Conservation (phyloP, 495 filamentous ascomycete species). For the Articulospora tetracladia region DNA sequence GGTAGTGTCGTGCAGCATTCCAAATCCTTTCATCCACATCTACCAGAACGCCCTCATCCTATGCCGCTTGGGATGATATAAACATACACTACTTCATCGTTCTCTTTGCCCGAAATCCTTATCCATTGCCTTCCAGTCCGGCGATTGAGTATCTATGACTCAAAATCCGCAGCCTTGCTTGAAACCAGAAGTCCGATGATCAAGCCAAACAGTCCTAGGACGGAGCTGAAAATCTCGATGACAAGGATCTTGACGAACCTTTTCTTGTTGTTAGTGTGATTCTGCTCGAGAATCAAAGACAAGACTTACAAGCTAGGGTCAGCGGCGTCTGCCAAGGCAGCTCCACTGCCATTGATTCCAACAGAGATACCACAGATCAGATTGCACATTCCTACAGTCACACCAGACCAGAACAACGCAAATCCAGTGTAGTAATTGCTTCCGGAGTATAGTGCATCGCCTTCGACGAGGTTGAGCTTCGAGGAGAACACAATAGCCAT, state of each 20-base stretch:
- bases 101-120: background rate
- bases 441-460: conserved; percentile 52
- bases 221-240: conserved; percentile 99
- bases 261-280: background rate
- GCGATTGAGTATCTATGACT: background rate
- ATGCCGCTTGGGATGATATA: conserved; percentile 11
- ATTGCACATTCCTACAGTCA: conserved; percentile 94
- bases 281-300: conserved; percentile 20
- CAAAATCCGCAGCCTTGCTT: conserved; percentile 73
- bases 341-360: conserved; percentile 96
- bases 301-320: conserved; percentile 78
- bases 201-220: conserved; percentile 94
- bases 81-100: conserved; percentile 10
- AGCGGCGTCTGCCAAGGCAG: conserved; percentile 92
- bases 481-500: conserved; percentile 98
- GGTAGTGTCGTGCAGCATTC: conserved; percentile 6
- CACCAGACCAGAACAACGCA: conserved; percentile 91
- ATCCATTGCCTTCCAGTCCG: background rate
- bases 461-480: conserved; percentile 60
- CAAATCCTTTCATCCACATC: conserved; percentile 10
- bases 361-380: conserved; percentile 94
- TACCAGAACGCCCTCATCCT: conserved; percentile 25
- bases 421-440: conserved; percentile 91
- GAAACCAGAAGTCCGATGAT: conserved; percentile 90
- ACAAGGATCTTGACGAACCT: conserved; percentile 99